Evolutionary conservation across 2,329 filamentous ascomycete species (phyloP).

Genomic region (Apiospora kogelbergensis): DNA sequence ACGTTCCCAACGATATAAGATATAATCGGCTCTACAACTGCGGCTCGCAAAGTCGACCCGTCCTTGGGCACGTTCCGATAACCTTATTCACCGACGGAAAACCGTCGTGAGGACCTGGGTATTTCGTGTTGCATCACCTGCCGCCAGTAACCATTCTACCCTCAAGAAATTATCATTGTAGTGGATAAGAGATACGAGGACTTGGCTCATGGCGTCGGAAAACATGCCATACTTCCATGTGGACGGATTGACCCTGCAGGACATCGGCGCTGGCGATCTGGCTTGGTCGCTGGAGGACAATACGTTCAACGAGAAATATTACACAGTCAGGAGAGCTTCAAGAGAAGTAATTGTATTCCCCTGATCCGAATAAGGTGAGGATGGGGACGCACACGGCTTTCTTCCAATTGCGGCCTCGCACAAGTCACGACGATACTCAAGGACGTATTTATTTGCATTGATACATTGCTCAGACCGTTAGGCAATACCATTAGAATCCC

Average conservation of each 20-base stretch:
- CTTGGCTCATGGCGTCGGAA: too few relatives aligned
- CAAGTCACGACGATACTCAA: neutral
- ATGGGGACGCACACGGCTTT: neutral
- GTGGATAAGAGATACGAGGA: neutral
- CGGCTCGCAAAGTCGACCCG: too few relatives aligned
- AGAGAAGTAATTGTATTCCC: neutral
- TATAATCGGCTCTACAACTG: neutral
- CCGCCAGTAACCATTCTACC: neutral
- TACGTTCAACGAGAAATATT: neutral
- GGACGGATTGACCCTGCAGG: neutral
- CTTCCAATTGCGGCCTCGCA: neutral
- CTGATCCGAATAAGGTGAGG: neutral
- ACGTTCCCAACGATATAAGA: neutral
- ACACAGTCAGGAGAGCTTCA: too few relatives aligned
- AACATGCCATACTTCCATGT: neutral
- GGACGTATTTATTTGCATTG: neutral
- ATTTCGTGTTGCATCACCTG: neutral
- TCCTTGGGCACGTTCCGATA: too few relatives aligned
- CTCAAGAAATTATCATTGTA: neutral
- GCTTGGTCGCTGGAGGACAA: neutral
- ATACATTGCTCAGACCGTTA: neutral
- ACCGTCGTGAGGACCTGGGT: neutral
- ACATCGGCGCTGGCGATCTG: neutral
- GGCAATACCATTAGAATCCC: neutral
- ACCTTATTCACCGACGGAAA: neutral